Base-by-base conservation (phyloP, 208 protist genomes). In the Acanthamoeba comandoni region DNA sequence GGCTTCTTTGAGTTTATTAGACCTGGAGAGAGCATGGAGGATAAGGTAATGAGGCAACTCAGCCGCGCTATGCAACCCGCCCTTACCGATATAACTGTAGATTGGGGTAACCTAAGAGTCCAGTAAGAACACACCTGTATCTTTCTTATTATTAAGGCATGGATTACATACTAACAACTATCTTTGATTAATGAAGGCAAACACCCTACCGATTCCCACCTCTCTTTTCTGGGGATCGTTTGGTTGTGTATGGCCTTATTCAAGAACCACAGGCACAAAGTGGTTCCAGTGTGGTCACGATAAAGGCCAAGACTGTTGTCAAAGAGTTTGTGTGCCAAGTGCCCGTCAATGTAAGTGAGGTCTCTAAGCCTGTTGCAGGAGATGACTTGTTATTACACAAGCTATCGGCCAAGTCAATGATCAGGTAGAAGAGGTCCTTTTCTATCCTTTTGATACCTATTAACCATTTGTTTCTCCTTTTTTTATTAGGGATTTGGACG, bases 1-100 rank as follows among this genome's bases (percentile, higher is more conserved):
- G 92, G 92, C 29, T 69, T 73, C 31, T 26, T 86, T 43, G 91
- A 93, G 52, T 92, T 94, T 71, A 43, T 94, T 19, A 19, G 60
- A 2, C 53, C 52, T 15, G 77, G 89, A n/a, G 48, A 91, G 22
- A 31, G 69, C 43, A 89, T 49, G 35, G 43, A 90, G 22, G 79
- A 84, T 15, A 94, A 94, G 55, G 65, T 93, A 2, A 86, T 91
- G 43, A 26, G 75, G 4, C 91, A 92, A 52, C 55, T 94, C 4
- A 57, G 73, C 31, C 31, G 92, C n/a, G 65, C 71, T 19, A 52
- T 93, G 19, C 79, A 93, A 71, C 91, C 91, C 12, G 91, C 91
- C 8, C 85, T 94, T 48, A 84, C 65, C 13, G 89, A 94, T 69
- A 69, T 94, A 12, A 17, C n/a, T 0, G 43, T 94, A 13, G 22